Conservation (phyloP, 495 filamentous ascomycete genomes). For the Gamarada debralockiae region DNA sequence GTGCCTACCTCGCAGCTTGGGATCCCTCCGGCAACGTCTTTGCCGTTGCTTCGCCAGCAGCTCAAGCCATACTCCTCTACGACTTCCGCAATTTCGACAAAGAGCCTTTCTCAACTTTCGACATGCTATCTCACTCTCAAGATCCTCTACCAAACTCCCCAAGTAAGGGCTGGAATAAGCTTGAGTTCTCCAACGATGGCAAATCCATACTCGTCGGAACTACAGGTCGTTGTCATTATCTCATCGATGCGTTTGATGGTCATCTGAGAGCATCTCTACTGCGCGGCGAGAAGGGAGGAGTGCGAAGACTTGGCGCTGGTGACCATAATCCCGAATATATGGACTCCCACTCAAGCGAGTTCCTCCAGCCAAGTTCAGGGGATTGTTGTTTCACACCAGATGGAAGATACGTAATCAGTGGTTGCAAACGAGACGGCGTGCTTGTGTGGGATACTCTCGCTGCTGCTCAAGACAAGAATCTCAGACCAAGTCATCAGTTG, state of each 20-base stretch:
- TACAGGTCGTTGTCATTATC: conserved; percentile 73
- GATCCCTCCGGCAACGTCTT: conserved; percentile 88
- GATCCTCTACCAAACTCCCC: conserved; percentile 24
- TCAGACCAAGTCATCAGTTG: conserved; percentile 62
- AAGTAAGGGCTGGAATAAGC: conserved; percentile 70
- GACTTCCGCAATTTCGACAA: conserved; percentile 92
- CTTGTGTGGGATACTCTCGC: conserved; percentile 78
- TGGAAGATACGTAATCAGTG: conserved; percentile 80
- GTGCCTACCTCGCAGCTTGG: conserved; percentile 79
- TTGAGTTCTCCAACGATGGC: conserved; percentile 95
- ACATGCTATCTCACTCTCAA: conserved; percentile 51
- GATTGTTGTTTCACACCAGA: conserved; percentile 88
- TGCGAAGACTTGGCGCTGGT: conserved; percentile 43
- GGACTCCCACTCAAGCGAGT: conserved; percentile 25
- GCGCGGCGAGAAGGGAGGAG: conserved; percentile 38
- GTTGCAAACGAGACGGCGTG: conserved; percentile 65
- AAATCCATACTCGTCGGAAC: conserved; percentile 81
- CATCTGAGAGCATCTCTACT: conserved; percentile 61
- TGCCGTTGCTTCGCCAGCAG: conserved; percentile 78
- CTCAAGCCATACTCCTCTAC: conserved; percentile 78
- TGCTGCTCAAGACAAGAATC: conserved; percentile 48
- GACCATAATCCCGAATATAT: conserved; percentile 29
- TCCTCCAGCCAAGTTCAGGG: conserved; percentile 51
- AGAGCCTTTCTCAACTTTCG: conserved; percentile 81
- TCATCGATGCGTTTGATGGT: conserved; percentile 88